Percentiles rank a stretch among this genome's conserved stretches.
phyloP scores from a whole-genome alignment of 2,329 filamentous ascomycete species.

The Beauveria australis region DNA sequence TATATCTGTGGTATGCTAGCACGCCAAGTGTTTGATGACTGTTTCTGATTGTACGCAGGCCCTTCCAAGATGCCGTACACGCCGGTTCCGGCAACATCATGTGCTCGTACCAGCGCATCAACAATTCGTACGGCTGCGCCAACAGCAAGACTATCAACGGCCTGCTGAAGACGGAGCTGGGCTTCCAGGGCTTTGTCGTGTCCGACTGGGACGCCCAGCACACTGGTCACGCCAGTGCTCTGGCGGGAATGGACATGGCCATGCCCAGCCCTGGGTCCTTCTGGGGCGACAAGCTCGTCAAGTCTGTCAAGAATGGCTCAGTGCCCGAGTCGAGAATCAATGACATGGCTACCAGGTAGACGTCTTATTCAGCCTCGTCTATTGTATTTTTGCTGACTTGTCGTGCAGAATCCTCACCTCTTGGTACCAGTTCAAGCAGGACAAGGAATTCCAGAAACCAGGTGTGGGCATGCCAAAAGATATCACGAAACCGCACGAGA shows the following conservation, averaged over 20 bases:
- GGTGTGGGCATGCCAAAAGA: slow-evolving; percentile 44
- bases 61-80: slow-evolving; percentile 58
- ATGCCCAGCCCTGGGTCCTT: slow-evolving; percentile 46
- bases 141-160: slow-evolving; percentile 62
- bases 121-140: slow-evolving; percentile 63
- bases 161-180: slow-evolving; percentile 54
- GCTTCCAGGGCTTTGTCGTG: slow-evolving; percentile 58
- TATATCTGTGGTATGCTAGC: slow-evolving; percentile 51
- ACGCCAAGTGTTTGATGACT: neutral
- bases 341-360: slow-evolving; percentile 49
- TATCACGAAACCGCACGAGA: slow-evolving; percentile 39
- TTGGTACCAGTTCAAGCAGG: slow-evolving; percentile 49
- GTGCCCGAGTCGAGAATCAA: slow-evolving; percentile 46
- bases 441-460: slow-evolving; percentile 35
- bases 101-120: slow-evolving; percentile 63
- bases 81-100: slow-evolving; percentile 51
- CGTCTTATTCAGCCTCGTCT: too few species aligned
- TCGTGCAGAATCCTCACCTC: slow-evolving; percentile 35
- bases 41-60: slow-evolving; percentile 33
- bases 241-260: slow-evolving; percentile 63
- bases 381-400: too few species aligned
- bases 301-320: slow-evolving; percentile 52
- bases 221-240: slow-evolving; percentile 49
- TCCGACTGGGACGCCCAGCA: slow-evolving; percentile 63
- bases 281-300: slow-evolving; percentile 46